phyloP scores from a whole-genome alignment of 2,329 filamentous ascomycete genomes.

The Talaromyces sp. region DNA sequence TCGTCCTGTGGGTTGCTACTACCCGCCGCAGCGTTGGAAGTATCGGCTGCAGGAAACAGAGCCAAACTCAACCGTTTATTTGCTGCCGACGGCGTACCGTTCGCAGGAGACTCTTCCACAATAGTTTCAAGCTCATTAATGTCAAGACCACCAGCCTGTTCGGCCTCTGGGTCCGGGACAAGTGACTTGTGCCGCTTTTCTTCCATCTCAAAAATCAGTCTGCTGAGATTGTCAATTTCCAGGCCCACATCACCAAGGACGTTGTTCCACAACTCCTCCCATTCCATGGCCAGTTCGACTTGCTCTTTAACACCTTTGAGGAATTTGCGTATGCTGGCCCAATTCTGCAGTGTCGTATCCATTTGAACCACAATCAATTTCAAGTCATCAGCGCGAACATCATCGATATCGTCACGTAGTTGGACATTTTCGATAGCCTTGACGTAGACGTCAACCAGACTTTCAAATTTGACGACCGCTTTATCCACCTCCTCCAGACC shows the following conservation, averaged over 20 bases:
- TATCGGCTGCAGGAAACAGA: constrained; percentile 38
- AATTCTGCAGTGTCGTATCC: constrained; percentile 79
- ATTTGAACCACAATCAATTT: constrained; percentile 77
- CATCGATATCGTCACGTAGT: constrained; percentile 67
- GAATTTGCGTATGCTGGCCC: constrained; percentile 74
- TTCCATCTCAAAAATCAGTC: constrained; percentile 95
- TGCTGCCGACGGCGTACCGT: constrained; percentile 52
- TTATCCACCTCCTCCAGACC: constrained; percentile 56
- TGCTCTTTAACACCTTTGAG: constrained; percentile 79
- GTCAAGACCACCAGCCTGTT: constrained; percentile 56
- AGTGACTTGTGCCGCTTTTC: constrained; percentile 79
- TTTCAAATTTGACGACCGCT: constrained; percentile 79
- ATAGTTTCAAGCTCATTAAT: constrained; percentile 90
- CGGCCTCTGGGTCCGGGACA: constrained; percentile 57
- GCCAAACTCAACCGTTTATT: constrained; percentile 65
- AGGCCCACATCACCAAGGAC: constrained; percentile 90
- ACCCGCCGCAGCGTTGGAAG: constrained; percentile 40
- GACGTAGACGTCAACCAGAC: constrained; percentile 87
- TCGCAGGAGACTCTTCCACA: constrained; percentile 73
- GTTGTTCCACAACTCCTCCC: constrained; percentile 94
- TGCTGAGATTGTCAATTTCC: constrained; percentile 75
- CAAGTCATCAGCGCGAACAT: constrained; percentile 68
- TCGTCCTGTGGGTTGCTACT: constrained; percentile 64
- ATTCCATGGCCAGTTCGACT: constrained; percentile 97
- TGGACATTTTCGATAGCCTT: constrained; percentile 91